Conservation (phyloP, 2,329 filamentous ascomycete species). For the Beauveria caledonica region DNA sequence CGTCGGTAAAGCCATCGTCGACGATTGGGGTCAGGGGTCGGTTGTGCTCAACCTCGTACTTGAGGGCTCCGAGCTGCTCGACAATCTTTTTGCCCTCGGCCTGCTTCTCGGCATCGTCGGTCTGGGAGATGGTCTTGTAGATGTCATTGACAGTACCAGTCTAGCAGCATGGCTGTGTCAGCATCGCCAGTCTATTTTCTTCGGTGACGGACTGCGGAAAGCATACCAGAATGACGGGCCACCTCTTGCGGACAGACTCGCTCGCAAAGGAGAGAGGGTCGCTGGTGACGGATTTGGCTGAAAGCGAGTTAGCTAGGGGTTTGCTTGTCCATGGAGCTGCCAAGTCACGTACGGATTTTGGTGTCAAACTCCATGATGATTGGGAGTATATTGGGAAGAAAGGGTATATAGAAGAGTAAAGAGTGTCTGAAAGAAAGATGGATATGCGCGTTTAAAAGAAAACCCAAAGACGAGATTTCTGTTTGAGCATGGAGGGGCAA, state of each 20-base stretch:
- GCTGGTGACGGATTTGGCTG: constrained; percentile 69
- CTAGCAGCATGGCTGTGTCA: constrained; percentile 34
- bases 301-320: background rate
- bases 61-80: constrained; percentile 68
- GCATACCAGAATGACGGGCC: constrained; percentile 81
- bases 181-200: background rate
- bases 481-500: constrained; percentile 9
- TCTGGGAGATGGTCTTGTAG: constrained; percentile 61
- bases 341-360: constrained; percentile 54
- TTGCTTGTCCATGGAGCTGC: background rate
- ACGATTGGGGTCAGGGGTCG: constrained; percentile 65
- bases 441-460: constrained; percentile 8
- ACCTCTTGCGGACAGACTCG: constrained; percentile 75
- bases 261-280: constrained; percentile 84
- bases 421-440: background rate
- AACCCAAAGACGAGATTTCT: constrained; percentile 1
- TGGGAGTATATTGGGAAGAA: background rate
- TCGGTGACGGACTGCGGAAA: background rate
- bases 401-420: background rate
- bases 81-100: constrained; percentile 83
- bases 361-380: constrained; percentile 62
- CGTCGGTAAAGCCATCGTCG: constrained; percentile 72
- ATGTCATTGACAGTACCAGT: constrained; percentile 91
- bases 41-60: constrained; percentile 93
- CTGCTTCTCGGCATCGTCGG: constrained; percentile 53